Percentiles rank a stretch among this genome's conserved stretches.
phyloP scores from a whole-genome alignment of 2,329 filamentous ascomycete genomes.

The Aspergillus fijiensis region DNA sequence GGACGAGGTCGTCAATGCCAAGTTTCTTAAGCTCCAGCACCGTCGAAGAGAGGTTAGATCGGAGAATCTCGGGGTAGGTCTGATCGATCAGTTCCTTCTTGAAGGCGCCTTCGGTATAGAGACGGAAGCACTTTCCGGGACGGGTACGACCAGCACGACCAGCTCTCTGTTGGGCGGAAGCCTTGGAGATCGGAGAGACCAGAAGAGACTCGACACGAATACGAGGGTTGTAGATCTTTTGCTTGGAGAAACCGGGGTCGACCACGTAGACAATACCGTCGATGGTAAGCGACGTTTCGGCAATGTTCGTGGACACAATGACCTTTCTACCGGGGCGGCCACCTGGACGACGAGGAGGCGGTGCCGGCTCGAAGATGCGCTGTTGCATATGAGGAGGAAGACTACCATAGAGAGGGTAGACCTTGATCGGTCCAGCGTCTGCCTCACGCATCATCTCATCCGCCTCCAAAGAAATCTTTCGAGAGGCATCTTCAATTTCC shows the following conservation, averaged over 20 bases:
- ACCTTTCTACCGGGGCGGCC: conserved; percentile 89
- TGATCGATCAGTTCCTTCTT: conserved; percentile 98
- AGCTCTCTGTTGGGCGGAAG: conserved; percentile 92
- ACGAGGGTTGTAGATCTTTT: conserved; percentile 97
- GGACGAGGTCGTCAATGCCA: conserved; percentile 89
- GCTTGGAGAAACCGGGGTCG: conserved; percentile 98
- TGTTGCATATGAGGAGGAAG: conserved; percentile 92
- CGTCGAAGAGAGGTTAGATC: conserved; percentile 91
- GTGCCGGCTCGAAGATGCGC: conserved; percentile 88
- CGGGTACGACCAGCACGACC: conserved; percentile 99
- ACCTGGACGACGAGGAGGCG: conserved; percentile 67
- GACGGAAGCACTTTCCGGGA: conserved; percentile 94
- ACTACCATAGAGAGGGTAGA: conserved; percentile 93
- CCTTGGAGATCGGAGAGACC: conserved; percentile 97
- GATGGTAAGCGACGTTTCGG: conserved; percentile 95
- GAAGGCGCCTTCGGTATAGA: conserved; percentile 94
- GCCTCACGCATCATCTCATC: conserved; percentile 91
- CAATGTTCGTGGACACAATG: conserved; percentile 96
- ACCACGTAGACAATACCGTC: conserved; percentile 99
- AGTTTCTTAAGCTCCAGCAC: conserved; percentile 97
- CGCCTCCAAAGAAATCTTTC: conserved; percentile 85
- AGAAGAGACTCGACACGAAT: conserved; percentile 94
- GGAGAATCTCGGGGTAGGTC: conserved; percentile 92
- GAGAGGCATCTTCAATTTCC: conserved; percentile 94
- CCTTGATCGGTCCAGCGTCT: conserved; percentile 81